Evolutionary conservation across 108 stramenopile genomes (phyloP).

Genomic region (Nitzschia inconspicua): DNA sequence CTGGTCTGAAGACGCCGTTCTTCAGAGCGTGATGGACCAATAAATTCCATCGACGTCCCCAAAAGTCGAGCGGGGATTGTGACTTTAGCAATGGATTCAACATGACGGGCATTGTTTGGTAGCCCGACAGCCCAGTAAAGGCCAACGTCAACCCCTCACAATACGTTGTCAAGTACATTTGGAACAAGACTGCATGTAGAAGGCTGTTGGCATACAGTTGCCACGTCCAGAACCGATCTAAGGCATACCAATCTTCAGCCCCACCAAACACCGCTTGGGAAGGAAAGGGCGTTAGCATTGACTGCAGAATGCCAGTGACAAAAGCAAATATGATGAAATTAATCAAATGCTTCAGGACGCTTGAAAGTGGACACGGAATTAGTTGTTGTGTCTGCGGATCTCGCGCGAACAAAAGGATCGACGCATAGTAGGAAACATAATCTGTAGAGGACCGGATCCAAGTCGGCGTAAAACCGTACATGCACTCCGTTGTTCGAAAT

Average conservation of each 20-base stretch:
- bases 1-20: constrained; percentile 66
- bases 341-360: constrained; percentile 5
- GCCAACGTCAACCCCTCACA: constrained; percentile 37
- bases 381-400: not conserved
- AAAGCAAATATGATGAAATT: constrained; percentile 16
- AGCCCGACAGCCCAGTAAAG: constrained; percentile 26
- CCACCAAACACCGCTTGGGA: constrained; percentile 1
- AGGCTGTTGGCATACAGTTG: constrained; percentile 22
- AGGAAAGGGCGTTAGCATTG: constrained; percentile 10
- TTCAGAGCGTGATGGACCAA: constrained; percentile 65
- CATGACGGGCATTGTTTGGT: constrained; percentile 31
- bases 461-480: constrained; percentile 26
- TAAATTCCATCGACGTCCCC: constrained; percentile 71
- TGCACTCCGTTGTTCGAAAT: constrained; percentile 37
- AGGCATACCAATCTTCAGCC: not conserved
- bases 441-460: constrained; percentile 11
- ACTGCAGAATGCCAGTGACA: constrained; percentile 19
- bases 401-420: constrained; percentile 12
- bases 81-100: constrained; percentile 52
- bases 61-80: constrained; percentile 58
- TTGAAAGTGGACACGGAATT: not conserved
- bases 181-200: constrained; percentile 44
- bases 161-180: constrained; percentile 58
- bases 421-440: constrained; percentile 32
- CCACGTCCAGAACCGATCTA: constrained; percentile 10